These are phyloP conservation scores for Tolypocladium sp. DNA, from an alignment of 2,329 filamentous ascomycete genomes.

Conservation along the genomic window DNA sequence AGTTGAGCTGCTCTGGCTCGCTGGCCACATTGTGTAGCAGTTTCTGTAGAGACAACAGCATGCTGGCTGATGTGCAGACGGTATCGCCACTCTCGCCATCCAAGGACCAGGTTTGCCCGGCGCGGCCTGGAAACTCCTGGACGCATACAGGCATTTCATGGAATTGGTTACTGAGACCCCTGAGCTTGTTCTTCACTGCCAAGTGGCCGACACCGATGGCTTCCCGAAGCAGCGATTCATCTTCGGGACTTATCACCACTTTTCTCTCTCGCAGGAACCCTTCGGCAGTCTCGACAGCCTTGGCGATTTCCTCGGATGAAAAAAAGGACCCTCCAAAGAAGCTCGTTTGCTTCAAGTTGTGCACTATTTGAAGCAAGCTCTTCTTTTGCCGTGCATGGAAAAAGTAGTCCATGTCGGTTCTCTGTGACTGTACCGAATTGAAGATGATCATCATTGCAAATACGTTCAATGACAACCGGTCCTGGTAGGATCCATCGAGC, in stretches of 20 bases:
- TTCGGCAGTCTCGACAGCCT: slow-evolving; percentile 55
- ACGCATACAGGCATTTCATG: slow-evolving; percentile 75
- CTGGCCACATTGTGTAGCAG: slow-evolving; percentile 36
- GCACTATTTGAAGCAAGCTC: slow-evolving; percentile 57
- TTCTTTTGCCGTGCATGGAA: slow-evolving; percentile 70
- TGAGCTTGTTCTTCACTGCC: slow-evolving; percentile 52
- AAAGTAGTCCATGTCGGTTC: slow-evolving; percentile 77
- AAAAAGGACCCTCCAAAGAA: slow-evolving; percentile 81
- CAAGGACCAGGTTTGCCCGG: slow-evolving; percentile 60
- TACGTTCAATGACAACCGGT: slow-evolving; percentile 73
- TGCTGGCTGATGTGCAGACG: slow-evolving; percentile 38
- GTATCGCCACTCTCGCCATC: slow-evolving; percentile 39
- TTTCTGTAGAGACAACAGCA: slow-evolving; percentile 44
- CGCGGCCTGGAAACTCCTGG: slow-evolving; percentile 52
- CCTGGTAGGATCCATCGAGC: slow-evolving; percentile 75
- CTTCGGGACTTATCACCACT: slow-evolving; percentile 48
- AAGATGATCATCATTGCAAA: slow-evolving; percentile 78
- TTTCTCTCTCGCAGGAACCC: slow-evolving; percentile 57
- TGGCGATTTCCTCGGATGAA: slow-evolving; percentile 50
- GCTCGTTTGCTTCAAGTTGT: slow-evolving; percentile 72
- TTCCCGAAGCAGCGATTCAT: slow-evolving; percentile 49
- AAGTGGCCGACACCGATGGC: slow-evolving; percentile 57
- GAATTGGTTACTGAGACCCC: slow-evolving; percentile 55
- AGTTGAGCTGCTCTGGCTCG: slow-evolving; percentile 33
- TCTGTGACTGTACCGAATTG: slow-evolving; percentile 82